These are phyloP conservation scores for Eucommia ulmoides DNA, from an alignment of 257 asterid genomes.

Conservation along the genomic window DNA sequence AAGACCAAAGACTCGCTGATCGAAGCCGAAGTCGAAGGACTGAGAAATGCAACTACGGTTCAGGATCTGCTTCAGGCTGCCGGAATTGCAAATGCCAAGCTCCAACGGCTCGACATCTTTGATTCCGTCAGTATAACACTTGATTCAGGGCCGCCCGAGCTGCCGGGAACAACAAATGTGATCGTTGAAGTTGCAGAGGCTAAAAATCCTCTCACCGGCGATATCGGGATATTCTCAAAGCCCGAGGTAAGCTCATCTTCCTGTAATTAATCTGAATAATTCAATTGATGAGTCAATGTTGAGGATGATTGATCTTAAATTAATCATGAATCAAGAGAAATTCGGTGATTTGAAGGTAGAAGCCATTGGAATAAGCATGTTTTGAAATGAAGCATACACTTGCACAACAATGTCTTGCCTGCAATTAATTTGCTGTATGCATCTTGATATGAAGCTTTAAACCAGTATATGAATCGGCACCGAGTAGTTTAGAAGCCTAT, in stretches of 20 bases:
- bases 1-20: slow-evolving; percentile 66
- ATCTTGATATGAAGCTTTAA: no score
- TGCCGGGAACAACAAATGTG: slow-evolving; percentile 83
- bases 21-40: slow-evolving; percentile 50
- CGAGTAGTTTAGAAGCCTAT: no score
- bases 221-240: slow-evolving; percentile 58
- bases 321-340: no score
- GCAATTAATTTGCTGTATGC: no score
- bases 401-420: no score
- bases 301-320: no score
- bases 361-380: no score
- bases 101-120: slow-evolving; percentile 57
- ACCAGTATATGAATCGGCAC: no score
- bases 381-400: no score
- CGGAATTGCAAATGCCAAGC: slow-evolving; percentile 36
- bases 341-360: no score
- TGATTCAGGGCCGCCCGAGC: slow-evolving; percentile 83
- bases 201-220: slow-evolving; percentile 45
- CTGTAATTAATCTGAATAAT: no score
- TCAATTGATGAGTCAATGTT: no score
- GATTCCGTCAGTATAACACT: slow-evolving; percentile 68
- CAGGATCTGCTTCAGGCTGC: slow-evolving; percentile 72
- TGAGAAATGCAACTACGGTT: slow-evolving; percentile 45
- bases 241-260: slow-evolving; percentile 74
- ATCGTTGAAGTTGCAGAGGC: slow-evolving; percentile 66